Evolutionary conservation across 2,329 filamentous ascomycete species (phyloP).

Genomic region (Graphiopsis chlorocephala): DNA sequence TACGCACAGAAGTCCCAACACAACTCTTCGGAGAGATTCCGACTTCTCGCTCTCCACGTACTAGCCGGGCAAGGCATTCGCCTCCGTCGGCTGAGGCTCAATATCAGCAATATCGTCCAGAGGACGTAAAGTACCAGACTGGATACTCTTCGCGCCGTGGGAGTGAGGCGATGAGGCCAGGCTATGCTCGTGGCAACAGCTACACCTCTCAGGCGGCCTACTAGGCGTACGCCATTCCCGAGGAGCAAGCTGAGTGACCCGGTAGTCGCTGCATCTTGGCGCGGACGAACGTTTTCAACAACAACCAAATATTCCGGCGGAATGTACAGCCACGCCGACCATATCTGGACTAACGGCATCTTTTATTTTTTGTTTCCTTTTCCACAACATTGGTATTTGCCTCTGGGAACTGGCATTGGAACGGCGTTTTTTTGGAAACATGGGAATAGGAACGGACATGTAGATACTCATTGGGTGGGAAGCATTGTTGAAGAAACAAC

Average conservation of each 20-base stretch:
- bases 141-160: constrained; percentile 22
- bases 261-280: background rate
- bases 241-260: background rate
- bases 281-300: background rate
- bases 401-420: background rate
- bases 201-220: constrained; percentile 13
- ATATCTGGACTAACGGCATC: background rate
- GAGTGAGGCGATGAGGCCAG: constrained; percentile 20
- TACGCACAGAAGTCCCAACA: background rate
- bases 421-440: background rate
- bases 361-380: background rate
- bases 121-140: constrained; percentile 37
- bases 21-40: constrained; percentile 15
- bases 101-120: constrained; percentile 34
- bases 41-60: constrained; percentile 11
- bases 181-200: constrained; percentile 5
- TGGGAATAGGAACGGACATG: background rate
- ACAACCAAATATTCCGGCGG: background rate
- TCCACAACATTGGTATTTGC: background rate
- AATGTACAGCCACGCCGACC: constrained; percentile 2
- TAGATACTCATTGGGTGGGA: constrained; percentile 12
- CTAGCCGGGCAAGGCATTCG: constrained; percentile 28
- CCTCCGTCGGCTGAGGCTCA: constrained; percentile 32
- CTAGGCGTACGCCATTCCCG: background rate
- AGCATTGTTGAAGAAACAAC: background rate